These are phyloP conservation scores for Gyrodon lividus DNA, from an alignment of 768 basidiomycete genomes.

Conservation along the genomic window DNA sequence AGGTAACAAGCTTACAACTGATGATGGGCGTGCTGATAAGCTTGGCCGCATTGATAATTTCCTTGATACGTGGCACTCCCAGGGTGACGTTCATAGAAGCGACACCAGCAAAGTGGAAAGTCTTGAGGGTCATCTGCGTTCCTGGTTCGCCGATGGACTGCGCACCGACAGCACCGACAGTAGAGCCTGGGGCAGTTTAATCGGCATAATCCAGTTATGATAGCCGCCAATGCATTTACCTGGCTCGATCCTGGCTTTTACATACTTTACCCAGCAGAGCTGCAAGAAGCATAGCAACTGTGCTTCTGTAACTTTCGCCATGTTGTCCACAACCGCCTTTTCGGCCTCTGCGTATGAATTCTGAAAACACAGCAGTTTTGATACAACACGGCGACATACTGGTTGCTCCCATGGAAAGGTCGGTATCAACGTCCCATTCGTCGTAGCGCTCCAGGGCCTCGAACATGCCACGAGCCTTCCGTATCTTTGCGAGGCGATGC, in stretches of 20 bases:
- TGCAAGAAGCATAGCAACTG: slow-evolving; percentile 81
- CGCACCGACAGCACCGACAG: slow-evolving; percentile 97
- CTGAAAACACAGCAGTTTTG: not conserved
- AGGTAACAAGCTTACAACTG: slow-evolving; percentile 87
- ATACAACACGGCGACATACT: slow-evolving; percentile 41
- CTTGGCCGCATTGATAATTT: slow-evolving; percentile 99
- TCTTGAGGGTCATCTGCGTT: slow-evolving; percentile 99
- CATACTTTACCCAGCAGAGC: slow-evolving; percentile 89
- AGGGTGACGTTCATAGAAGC: slow-evolving; percentile 99
- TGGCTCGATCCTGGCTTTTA: slow-evolving; percentile 95
- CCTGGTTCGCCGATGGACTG: slow-evolving; percentile 99
- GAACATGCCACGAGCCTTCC: slow-evolving; percentile 77
- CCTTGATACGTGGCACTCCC: slow-evolving; percentile 99
- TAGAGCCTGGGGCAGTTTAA: slow-evolving; percentile 62
- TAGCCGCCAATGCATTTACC: slow-evolving; percentile 41
- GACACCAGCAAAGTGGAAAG: slow-evolving; percentile 99
- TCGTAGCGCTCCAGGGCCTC: slow-evolving; percentile 71
- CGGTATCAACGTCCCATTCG: slow-evolving; percentile 78
- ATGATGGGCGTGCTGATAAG: slow-evolving; percentile 97
- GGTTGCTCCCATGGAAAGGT: slow-evolving; percentile 72
- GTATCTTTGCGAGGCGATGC: slow-evolving; percentile 59
- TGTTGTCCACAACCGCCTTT: slow-evolving; percentile 81
- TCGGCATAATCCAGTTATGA: not conserved
- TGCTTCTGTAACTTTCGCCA: slow-evolving; percentile 79
- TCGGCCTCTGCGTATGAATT: slow-evolving; percentile 49